Conservation (phyloP, 1,139 yeast genomes). For the Saccharomyces hybrid region DNA sequence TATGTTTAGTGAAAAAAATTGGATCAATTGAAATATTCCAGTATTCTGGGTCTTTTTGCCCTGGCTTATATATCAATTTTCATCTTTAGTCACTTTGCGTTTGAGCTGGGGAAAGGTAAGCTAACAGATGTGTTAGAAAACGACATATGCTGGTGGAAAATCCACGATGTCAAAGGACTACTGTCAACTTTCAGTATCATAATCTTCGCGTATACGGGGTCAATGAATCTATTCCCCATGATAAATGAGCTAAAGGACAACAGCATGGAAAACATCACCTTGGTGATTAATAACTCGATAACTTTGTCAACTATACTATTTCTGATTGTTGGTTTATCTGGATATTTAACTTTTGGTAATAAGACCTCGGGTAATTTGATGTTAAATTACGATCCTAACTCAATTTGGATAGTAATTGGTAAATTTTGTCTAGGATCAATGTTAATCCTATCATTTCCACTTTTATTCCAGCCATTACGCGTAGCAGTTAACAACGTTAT, state of each 20-base stretch:
- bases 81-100: constrained; percentile 48
- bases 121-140: background rate
- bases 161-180: constrained; percentile 53
- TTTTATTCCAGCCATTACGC: constrained; percentile 89
- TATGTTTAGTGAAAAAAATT: constrained; percentile 62
- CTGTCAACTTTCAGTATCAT: constrained; percentile 82
- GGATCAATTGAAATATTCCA: constrained; percentile 81
- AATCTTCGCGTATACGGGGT: constrained; percentile 91
- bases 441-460: constrained; percentile 83
- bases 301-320: constrained; percentile 52
- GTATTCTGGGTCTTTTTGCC: constrained; percentile 73
- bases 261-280: constrained; percentile 42
- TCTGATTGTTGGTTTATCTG: constrained; percentile 66
- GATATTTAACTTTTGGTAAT: constrained; percentile 82
- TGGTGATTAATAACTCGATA: constrained; percentile 52
- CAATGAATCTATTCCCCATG: constrained; percentile 87
- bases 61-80: constrained; percentile 72
- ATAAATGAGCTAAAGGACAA: constrained; percentile 70
- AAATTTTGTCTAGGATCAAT: constrained; percentile 68
- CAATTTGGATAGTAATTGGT: constrained; percentile 45
- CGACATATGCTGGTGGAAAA: constrained; percentile 43
- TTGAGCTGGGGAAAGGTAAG: constrained; percentile 35
- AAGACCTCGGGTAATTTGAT: constrained; percentile 75
- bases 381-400: constrained; percentile 44
- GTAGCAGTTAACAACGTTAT: constrained; percentile 72